A percentile compares a stretch with the other conserved stretches of the same genome.
These are phyloP conservation scores for Syncephalastrum monosporum DNA, from an alignment of 371 early-diverging fungal genomes.

Conservation along the genomic window DNA sequence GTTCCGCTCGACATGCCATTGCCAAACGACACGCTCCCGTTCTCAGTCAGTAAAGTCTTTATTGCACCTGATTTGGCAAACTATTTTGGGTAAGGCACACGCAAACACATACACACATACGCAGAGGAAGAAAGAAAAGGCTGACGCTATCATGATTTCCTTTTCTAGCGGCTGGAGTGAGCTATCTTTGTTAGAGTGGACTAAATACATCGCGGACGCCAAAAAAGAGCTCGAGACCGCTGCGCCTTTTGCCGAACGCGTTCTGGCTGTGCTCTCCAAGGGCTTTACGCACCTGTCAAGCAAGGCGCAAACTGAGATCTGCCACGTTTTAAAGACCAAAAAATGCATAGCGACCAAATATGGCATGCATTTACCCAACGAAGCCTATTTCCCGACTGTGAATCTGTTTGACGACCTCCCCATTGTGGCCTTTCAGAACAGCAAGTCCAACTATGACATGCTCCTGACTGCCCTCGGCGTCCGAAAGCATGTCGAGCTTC, in stretches of 20 bases:
- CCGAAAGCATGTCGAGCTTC: conserved; percentile 86
- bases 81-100: conserved; percentile 45
- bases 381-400: conserved; percentile 79
- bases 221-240: conserved; percentile 52
- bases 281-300: conserved; percentile 45
- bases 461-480: conserved; percentile 76
- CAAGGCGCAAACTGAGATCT: conserved; percentile 45
- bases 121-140: not conserved
- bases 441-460: conserved; percentile 51
- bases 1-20: conserved; percentile 62
- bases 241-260: conserved; percentile 66
- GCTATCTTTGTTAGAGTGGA: conserved; percentile 66
- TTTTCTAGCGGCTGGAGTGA: conserved; percentile 50
- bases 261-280: conserved; percentile 54
- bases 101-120: too few relatives aligned
- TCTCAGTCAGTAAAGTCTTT: conserved; percentile 65
- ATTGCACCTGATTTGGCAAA: conserved; percentile 48
- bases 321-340: conserved; percentile 42
- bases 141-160: conserved; percentile 5
- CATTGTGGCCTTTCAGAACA: conserved; percentile 54
- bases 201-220: conserved; percentile 41
- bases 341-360: conserved; percentile 73
- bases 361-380: conserved; percentile 68
- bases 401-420: conserved; percentile 86
- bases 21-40: conserved; percentile 63